Conservation (phyloP, 192 early-diverging fungal species). For the Mortierella claussenii region DNA sequence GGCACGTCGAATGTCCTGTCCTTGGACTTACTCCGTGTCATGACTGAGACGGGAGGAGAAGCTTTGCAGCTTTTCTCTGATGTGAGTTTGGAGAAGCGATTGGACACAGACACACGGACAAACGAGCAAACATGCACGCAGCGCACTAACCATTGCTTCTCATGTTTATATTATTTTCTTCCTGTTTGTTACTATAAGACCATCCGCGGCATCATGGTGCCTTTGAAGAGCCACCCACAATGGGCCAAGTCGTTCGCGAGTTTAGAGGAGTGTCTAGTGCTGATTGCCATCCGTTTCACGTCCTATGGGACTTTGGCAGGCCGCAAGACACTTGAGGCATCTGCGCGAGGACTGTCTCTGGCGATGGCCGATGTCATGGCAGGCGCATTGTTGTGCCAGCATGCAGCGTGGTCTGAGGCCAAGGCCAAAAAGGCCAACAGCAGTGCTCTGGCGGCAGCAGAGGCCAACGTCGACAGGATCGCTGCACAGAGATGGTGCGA, state of each 20-base stretch:
- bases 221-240: slow-evolving; percentile 18
- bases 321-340: slow-evolving; percentile 49
- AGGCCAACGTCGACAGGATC: slow-evolving; percentile 33
- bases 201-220: slow-evolving; percentile 30
- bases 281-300: slow-evolving; percentile 50
- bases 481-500: slow-evolving; percentile 51
- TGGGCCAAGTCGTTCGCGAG: slow-evolving; percentile 29
- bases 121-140: neutral
- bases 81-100: too few species aligned
- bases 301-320: slow-evolving; percentile 31
- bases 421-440: slow-evolving; percentile 24
- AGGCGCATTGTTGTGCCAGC: slow-evolving; percentile 62
- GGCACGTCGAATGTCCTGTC: slow-evolving; percentile 78
- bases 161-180: neutral
- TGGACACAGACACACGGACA: too few species aligned
- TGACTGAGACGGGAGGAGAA: slow-evolving; percentile 58
- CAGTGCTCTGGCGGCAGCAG: slow-evolving; percentile 4
- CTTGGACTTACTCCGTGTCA: slow-evolving; percentile 68
- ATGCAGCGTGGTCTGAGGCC: slow-evolving; percentile 56
- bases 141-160: neutral
- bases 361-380: slow-evolving; percentile 59
- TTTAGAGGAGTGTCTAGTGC: slow-evolving; percentile 23
- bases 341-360: slow-evolving; percentile 60
- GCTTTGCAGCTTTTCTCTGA: slow-evolving; percentile 53
- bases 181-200: slow-evolving; percentile 16